Base-by-base conservation (phyloP, 805 yeast genomes). In the Hanseniaspora jakobsenii region DNA sequence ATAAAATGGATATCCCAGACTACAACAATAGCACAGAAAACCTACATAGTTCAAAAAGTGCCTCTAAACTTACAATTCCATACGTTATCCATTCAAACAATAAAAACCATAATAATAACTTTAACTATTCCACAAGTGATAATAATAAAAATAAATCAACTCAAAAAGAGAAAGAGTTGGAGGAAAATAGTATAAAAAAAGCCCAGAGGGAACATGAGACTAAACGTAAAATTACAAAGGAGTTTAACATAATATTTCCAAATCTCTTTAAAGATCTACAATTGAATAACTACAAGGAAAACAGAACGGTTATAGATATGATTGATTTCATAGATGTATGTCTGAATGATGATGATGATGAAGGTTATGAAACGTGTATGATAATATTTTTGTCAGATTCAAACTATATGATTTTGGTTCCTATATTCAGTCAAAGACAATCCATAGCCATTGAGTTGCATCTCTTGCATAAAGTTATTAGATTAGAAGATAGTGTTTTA, bases 291-390 rank as follows among this genome's bases (percentile, higher is more conserved):
- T 29, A 6, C n/a, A 27, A 42, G 5, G 5, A 9, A 19, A 13
- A 29, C 2, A 17, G 16, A 4, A 35, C 29, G 12, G 13, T 19
- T 4, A 35, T 42, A 14, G 32, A 35, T 10, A 42, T 42, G 30
- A 23, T 42, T 22, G 46, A 42, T 30, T 35, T 35, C 29, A 18
- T 42, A 5, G 46, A 42, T 21, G 21, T 42, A 6, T 34, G 30
- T 17, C 18, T 35, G 7, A 23, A 36, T 23, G 39, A 35, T 23
- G 36, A 35, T 1, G 7, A 36, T 23, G 39, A 35, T 23, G 36
- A 35, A 1, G 7, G 13, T 3, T 42, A 28, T 22, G 9, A 17
- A 7, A 16, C 37, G 10, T 29, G 17, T 18, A 22, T 42, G 14
- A 26, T 35, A 4, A 24, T 35, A 7, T 22, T 42, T 5, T 16